Evolutionary conservation across 371 early-diverging fungal genomes (phyloP).

Genomic region (Mycotypha africana): DNA sequence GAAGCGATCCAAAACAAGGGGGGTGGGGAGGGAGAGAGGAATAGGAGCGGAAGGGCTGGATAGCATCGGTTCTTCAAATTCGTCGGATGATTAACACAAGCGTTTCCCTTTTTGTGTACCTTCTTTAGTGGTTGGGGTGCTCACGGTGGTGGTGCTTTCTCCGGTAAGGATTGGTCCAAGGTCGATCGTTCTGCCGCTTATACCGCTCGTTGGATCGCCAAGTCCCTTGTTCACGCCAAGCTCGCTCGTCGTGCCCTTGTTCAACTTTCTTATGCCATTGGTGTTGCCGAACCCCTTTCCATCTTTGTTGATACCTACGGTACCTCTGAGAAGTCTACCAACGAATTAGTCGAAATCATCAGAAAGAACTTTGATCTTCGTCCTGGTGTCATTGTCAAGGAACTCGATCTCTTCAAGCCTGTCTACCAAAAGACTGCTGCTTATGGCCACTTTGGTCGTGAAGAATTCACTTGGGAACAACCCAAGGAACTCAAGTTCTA

Average conservation of each 20-base stretch:
- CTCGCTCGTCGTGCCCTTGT: slow-evolving; percentile 94
- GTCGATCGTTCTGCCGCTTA: slow-evolving; percentile 99
- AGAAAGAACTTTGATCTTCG: slow-evolving; percentile 98
- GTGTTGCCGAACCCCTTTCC: slow-evolving; percentile 97
- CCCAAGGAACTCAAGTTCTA: slow-evolving; percentile 85
- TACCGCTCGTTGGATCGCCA: slow-evolving; percentile 99
- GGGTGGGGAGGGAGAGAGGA: too few relatives aligned
- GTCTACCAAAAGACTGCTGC: slow-evolving; percentile 96
- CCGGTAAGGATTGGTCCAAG: slow-evolving; percentile 99
- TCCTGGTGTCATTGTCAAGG: slow-evolving; percentile 97
- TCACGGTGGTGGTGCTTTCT: slow-evolving; percentile 99
- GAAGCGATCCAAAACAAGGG: too few relatives aligned
- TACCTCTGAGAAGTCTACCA: slow-evolving; percentile 85
- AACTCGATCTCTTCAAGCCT: slow-evolving; percentile 96
- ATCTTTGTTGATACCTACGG: slow-evolving; percentile 98
- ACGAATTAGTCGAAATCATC: slow-evolving; percentile 90
- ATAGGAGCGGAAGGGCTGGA: too few relatives aligned
- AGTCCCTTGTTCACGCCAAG: slow-evolving; percentile 90
- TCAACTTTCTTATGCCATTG: slow-evolving; percentile 99
- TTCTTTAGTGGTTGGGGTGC: slow-evolving; percentile 94
- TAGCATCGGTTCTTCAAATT: too few relatives aligned
- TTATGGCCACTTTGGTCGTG: slow-evolving; percentile 99
- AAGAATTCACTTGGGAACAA: slow-evolving; percentile 96
- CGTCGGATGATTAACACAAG: too few relatives aligned
- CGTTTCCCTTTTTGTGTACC: too few relatives aligned